These are phyloP conservation scores for Blastocystis sp. DNA, from an alignment of 352 stramenopile genomes.

Conservation along the genomic window DNA sequence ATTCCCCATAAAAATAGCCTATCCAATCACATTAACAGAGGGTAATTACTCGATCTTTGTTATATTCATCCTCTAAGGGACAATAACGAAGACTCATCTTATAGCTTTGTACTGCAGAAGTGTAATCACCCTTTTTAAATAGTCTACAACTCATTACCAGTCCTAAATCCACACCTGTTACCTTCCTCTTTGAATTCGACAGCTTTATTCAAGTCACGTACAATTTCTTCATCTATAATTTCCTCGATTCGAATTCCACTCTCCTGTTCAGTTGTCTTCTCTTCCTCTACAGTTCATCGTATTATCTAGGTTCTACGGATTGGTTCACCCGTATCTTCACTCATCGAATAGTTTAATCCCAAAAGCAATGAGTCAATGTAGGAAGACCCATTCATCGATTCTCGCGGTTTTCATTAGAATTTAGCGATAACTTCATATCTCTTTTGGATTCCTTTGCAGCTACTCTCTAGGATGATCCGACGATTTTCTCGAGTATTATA, in stretches of 20 bases:
- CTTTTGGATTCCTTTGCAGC: background rate
- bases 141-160: background rate
- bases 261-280: background rate
- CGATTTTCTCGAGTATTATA: background rate
- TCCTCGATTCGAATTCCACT: slow-evolving; percentile 32
- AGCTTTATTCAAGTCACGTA: slow-evolving; percentile 7
- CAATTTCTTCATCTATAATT: slow-evolving; percentile 28
- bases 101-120: slow-evolving; percentile 23
- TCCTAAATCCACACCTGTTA: background rate
- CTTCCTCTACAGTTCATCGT: background rate
- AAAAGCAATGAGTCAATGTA: background rate
- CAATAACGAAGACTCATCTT: slow-evolving; percentile 32
- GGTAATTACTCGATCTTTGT: slow-evolving; percentile 30
- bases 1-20: slow-evolving; percentile 56
- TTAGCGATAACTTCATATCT: background rate
- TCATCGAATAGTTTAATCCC: background rate
- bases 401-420: background rate
- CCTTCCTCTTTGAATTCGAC: slow-evolving; percentile 32
- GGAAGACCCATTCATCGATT: background rate
- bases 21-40: background rate
- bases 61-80: slow-evolving; percentile 41
- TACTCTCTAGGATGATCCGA: too few relatives aligned
- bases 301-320: background rate
- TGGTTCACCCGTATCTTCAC: background rate
- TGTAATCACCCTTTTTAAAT: slow-evolving; percentile 50